Conservation (phyloP, 2,329 filamentous ascomycete genomes). For the Cercospora zeina region DNA sequence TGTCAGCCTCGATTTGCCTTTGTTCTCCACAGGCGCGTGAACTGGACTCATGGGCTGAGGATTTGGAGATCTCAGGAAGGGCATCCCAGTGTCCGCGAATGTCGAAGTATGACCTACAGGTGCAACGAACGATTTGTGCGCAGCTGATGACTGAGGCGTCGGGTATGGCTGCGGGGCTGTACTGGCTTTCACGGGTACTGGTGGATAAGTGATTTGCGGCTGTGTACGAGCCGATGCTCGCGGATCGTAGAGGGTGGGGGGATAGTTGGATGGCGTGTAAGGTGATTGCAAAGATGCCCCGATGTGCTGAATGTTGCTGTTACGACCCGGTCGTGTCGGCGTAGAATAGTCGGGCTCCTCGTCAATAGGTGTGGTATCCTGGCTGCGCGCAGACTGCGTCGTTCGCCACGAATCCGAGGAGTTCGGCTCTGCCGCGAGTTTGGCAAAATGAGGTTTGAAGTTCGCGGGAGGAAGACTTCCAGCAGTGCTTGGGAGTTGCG, state of each 20-base stretch:
- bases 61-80: conserved; percentile 7
- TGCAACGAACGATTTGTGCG: conserved; percentile 7
- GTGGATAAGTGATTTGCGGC: conserved; percentile 17
- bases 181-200: conserved; percentile 5
- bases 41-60: conserved; percentile 15
- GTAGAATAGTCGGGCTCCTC: conserved; percentile 24
- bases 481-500: conserved; percentile 15
- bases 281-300: conserved; percentile 26
- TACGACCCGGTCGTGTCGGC: conserved; percentile 27
- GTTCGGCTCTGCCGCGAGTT: conserved; percentile 9
- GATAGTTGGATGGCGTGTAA: conserved; percentile 29
- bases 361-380: conserved; percentile 25
- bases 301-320: conserved; percentile 25
- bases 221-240: conserved; percentile 7
- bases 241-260: neutral
- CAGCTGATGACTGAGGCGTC: conserved; percentile 7
- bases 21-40: conserved; percentile 5
- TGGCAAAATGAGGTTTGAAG: conserved; percentile 16
- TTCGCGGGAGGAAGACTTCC: conserved; percentile 15
- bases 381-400: conserved; percentile 17
- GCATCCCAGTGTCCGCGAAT: conserved; percentile 13
- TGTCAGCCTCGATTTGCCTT: conserved; percentile 12
- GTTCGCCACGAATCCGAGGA: conserved; percentile 24
- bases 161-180: conserved; percentile 8
- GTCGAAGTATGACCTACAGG: conserved; percentile 8